Conservation (phyloP, 305 asterid genomes). For the Fraxinus xanthoxyloides region DNA sequence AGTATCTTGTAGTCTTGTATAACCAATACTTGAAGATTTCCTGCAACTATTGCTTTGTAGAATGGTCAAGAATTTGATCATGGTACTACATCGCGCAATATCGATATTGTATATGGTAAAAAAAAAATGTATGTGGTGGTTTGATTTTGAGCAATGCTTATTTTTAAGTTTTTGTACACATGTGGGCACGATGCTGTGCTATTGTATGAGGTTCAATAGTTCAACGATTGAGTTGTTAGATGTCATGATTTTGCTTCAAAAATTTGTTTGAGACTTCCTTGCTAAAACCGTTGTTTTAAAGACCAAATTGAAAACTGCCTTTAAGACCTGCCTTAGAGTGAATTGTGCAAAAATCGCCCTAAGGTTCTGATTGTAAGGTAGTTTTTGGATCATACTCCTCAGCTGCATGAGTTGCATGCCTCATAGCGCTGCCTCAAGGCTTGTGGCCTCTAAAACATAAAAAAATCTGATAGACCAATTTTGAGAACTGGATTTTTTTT, state of each 20-base stretch:
- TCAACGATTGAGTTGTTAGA: background rate
- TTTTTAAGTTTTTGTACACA: background rate
- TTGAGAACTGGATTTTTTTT: background rate
- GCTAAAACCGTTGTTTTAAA: background rate
- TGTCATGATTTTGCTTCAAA: background rate
- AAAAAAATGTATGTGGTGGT: background rate
- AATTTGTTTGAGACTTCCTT: background rate
- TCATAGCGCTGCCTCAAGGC: background rate
- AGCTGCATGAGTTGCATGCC: background rate
- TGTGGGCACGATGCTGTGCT: background rate
- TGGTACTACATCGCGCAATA: background rate
- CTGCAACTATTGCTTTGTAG: background rate
- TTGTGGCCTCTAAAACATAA: background rate
- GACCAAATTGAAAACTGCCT: background rate
- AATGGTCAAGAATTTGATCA: background rate
- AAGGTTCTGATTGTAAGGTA: background rate
- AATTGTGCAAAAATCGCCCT: background rate
- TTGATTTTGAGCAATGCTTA: background rate
- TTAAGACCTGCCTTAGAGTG: background rate
- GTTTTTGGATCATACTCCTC: background rate
- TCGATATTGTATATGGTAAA: background rate
- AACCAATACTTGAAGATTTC: background rate
- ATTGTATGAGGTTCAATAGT: background rate
- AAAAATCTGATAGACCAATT: background rate
- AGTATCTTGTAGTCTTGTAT: background rate